Conservation (phyloP, 78 protist species). For the Pigoraptor vietnamica region DNA sequence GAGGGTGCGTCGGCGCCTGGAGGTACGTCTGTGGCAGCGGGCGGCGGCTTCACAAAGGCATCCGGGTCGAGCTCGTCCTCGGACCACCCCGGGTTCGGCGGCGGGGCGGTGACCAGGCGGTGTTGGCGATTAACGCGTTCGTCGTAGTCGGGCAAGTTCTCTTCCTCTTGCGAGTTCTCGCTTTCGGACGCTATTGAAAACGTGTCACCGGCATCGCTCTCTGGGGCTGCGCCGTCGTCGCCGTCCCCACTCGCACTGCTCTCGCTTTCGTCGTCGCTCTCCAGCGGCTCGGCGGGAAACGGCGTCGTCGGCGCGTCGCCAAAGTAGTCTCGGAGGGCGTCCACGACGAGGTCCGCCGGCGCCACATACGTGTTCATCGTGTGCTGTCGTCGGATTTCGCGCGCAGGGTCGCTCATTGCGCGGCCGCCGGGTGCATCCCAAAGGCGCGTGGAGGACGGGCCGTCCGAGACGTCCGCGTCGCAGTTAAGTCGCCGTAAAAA, state of each 20-base stretch:
- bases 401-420: neutral
- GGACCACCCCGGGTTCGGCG: neutral
- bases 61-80: neutral
- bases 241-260: neutral
- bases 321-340: neutral
- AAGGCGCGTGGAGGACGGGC: neutral
- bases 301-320: neutral
- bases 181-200: neutral
- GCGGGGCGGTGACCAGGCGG: neutral
- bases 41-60: too few relatives aligned
- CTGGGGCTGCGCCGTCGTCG: neutral
- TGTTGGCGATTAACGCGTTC: neutral
- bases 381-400: neutral
- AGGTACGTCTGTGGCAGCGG: too few relatives aligned
- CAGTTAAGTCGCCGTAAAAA: neutral
- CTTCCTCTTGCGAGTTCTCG: neutral
- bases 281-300: neutral
- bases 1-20: too few relatives aligned
- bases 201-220: too few relatives aligned
- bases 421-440: neutral
- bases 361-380: neutral
- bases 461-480: neutral
- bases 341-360: neutral
- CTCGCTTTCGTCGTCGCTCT: neutral
- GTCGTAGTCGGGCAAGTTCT: neutral